phyloP scores from a whole-genome alignment of 2,329 filamentous ascomycete species.

The Penicillium sp. region DNA sequence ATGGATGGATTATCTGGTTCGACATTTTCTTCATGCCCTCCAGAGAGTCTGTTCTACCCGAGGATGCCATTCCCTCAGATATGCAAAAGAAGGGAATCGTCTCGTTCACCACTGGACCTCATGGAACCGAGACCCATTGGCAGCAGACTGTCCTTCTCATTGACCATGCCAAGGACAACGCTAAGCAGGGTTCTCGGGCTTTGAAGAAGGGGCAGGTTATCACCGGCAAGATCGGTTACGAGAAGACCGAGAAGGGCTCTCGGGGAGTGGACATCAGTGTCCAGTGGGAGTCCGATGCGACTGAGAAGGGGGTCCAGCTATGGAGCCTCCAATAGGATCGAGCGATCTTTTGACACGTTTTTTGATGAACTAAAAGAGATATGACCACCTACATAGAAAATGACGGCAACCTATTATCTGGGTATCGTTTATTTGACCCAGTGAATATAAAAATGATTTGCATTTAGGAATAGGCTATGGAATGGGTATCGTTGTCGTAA shows the following conservation, averaged over 20 bases:
- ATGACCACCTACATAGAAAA: slow-evolving; percentile 7
- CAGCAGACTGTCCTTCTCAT: slow-evolving; percentile 75
- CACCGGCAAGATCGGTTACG: slow-evolving; percentile 67
- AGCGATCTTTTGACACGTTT: slow-evolving; percentile 5
- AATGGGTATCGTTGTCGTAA: background rate
- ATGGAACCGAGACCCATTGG: slow-evolving; percentile 80
- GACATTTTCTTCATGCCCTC: slow-evolving; percentile 83
- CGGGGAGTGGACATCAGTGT: slow-evolving; percentile 65
- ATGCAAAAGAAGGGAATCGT: slow-evolving; percentile 64
- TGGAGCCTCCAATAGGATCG: slow-evolving; percentile 41
- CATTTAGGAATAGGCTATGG: background rate
- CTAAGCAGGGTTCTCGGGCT: slow-evolving; percentile 29
- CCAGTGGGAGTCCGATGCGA: slow-evolving; percentile 56
- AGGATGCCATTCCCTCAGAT: slow-evolving; percentile 56
- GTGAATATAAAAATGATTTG: background rate
- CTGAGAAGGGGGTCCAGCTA: slow-evolving; percentile 41
- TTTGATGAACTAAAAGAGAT: slow-evolving; percentile 10
- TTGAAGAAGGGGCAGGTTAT: slow-evolving; percentile 58
- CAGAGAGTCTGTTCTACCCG: slow-evolving; percentile 47
- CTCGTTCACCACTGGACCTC: slow-evolving; percentile 86
- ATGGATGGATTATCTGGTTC: slow-evolving; percentile 90
- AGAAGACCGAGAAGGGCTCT: slow-evolving; percentile 67
- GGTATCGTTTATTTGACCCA: background rate
- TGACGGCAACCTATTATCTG: background rate
- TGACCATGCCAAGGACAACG: slow-evolving; percentile 54